Conservation (phyloP, 805 yeast species). For the Cyberlindnera sargentensis region DNA sequence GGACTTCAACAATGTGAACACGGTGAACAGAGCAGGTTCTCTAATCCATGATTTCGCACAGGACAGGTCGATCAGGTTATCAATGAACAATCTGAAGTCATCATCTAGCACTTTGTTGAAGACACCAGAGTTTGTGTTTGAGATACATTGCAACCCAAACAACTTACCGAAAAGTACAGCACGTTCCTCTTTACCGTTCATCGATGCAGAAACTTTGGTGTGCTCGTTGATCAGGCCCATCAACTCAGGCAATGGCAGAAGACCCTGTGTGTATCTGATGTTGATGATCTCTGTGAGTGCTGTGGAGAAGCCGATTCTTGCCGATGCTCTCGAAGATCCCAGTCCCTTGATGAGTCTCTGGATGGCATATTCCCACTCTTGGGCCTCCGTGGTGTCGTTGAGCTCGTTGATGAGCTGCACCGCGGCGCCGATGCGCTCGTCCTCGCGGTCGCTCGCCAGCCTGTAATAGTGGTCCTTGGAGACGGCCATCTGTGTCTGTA, state of each 20-base stretch:
- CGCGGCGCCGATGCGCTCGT: slow-evolving; percentile 70
- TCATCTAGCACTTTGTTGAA: slow-evolving; percentile 3
- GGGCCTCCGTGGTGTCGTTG: slow-evolving; percentile 29
- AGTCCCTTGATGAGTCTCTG: slow-evolving; percentile 76
- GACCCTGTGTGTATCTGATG: slow-evolving; percentile 26
- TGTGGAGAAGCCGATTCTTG: slow-evolving; percentile 83
- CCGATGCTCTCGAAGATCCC: slow-evolving; percentile 73
- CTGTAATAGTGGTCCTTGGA: slow-evolving; percentile 71
- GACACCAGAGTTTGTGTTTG: slow-evolving; percentile 32
- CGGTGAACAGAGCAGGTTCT: slow-evolving; percentile 70
- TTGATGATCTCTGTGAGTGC: slow-evolving; percentile 66
- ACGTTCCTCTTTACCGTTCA: slow-evolving; percentile 79
- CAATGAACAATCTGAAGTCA: slow-evolving; percentile 35
- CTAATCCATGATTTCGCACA: slow-evolving; percentile 74
- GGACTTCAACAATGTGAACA: slow-evolving; percentile 45
- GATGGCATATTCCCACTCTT: slow-evolving; percentile 79
- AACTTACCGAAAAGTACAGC: slow-evolving; percentile 74
- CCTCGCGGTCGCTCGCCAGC: slow-evolving; percentile 68
- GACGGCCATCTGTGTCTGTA: slow-evolving; percentile 34
- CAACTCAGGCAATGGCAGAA: slow-evolving; percentile 33
- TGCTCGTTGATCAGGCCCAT: slow-evolving; percentile 29
- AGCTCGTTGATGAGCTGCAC: slow-evolving; percentile 58
- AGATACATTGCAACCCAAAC: slow-evolving; percentile 74
- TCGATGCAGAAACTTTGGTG: slow-evolving; percentile 33
- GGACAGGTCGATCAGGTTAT: slow-evolving; percentile 49